Percentiles rank a stretch among this genome's conserved stretches.
Conservation (phyloP, 352 stramenopile genomes). For the Globisporangium megalacanthum region DNA sequence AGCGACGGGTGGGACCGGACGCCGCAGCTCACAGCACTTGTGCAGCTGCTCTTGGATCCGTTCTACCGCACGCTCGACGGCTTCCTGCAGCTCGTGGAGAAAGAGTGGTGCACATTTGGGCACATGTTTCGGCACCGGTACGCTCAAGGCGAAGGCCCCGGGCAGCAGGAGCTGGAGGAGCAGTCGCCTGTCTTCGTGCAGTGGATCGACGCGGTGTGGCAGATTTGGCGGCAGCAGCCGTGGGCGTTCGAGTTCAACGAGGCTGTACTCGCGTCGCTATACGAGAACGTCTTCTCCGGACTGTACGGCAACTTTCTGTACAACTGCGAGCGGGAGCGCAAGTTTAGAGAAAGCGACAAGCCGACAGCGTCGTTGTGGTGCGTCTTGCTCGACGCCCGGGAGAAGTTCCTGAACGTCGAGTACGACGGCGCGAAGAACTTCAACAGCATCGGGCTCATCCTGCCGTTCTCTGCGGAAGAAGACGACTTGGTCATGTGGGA, state of each 20-base stretch:
- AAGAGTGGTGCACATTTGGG: slow-evolving; percentile 99
- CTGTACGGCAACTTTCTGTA: slow-evolving; percentile 98
- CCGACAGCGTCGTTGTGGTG: slow-evolving; percentile 76
- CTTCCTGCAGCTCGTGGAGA: slow-evolving; percentile 96
- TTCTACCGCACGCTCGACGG: slow-evolving; percentile 96
- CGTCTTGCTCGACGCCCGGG: slow-evolving; percentile 44
- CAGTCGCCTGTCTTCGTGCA: slow-evolving; percentile 98
- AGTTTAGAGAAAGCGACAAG: slow-evolving; percentile 45
- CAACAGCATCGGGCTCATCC: slow-evolving; percentile 74
- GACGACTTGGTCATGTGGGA: slow-evolving; percentile 81
- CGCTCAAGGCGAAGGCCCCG: slow-evolving; percentile 92
- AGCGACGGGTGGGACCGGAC: slow-evolving; percentile 99
- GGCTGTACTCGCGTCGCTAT: slow-evolving; percentile 87
- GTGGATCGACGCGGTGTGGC: slow-evolving; percentile 98
- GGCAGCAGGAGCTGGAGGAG: slow-evolving; percentile 94
- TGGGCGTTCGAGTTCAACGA: slow-evolving; percentile 99
- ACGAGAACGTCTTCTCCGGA: slow-evolving; percentile 95
- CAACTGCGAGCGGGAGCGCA: slow-evolving; percentile 90
- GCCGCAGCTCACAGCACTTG: slow-evolving; percentile 92
- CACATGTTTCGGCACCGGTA: slow-evolving; percentile 98
- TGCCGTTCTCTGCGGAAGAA: slow-evolving; percentile 80
- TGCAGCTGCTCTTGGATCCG: slow-evolving; percentile 97
- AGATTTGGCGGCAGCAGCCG: slow-evolving; percentile 95
- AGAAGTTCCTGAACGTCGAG: slow-evolving; percentile 77
- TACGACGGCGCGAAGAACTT: slow-evolving; percentile 84